phyloP scores from a whole-genome alignment of 177 flowering plant species.

The Telopea speciosissima region DNA sequence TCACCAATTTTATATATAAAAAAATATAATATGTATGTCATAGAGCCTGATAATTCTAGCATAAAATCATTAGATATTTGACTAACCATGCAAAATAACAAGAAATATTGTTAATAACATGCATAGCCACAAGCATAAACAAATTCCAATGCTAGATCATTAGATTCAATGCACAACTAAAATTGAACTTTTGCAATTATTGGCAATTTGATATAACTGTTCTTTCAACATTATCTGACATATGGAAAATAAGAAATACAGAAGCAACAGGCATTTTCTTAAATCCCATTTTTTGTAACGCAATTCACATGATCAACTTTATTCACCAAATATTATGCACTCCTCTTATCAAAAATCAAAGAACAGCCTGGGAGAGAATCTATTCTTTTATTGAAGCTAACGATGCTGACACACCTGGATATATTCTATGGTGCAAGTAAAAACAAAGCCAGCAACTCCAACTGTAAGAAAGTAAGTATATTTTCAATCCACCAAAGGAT shows the following conservation, averaged over 20 bases:
- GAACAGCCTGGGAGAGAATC: conserved; percentile 1
- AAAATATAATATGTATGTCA: too few species aligned
- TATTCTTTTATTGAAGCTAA: conserved; percentile 8
- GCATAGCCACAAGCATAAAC: too few species aligned
- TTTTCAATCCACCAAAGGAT: conserved; percentile 10
- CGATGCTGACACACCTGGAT: conserved; percentile 5
- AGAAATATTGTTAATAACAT: too few species aligned
- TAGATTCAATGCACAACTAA: not conserved
- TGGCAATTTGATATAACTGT: not conserved
- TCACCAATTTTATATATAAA: too few species aligned
- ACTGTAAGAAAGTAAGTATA: conserved; percentile 9
- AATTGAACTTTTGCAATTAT: not conserved
- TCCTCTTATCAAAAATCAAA: conserved; percentile 1
- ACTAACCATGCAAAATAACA: too few species aligned
- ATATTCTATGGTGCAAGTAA: conserved; percentile 4
- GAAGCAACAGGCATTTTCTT: not conserved
- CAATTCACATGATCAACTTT: not conserved
- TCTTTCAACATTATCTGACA: not conserved
- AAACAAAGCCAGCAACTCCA: conserved; percentile 8
- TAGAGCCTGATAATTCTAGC: too few species aligned
- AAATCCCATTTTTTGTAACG: not conserved
- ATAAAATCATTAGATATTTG: too few species aligned
- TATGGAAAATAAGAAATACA: not conserved
- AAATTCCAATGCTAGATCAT: not conserved
- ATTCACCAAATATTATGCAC: conserved; percentile 3